Evolutionary conservation across 768 basidiomycete genomes (phyloP), one percentile per base, ranked within the genome.

Genomic region (Mycena metata): DNA sequence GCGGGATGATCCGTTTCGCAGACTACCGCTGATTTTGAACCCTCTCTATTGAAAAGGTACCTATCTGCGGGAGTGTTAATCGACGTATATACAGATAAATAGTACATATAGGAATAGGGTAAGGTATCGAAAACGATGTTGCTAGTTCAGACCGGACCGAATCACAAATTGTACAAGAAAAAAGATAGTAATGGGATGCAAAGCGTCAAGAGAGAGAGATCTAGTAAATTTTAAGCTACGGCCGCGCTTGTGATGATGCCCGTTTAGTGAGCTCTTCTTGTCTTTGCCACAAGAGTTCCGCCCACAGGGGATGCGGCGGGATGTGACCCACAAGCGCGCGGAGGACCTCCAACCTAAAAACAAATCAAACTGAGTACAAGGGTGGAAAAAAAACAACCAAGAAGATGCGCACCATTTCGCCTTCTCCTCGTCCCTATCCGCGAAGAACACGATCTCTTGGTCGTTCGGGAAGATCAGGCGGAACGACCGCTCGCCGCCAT

Each of bases 251-350:
- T 54, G 74, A 64, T 67, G 74, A 64, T 66, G 74, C 74, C 35
- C 78, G 79, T 65, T 83, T 83, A 30, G 77, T 62, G 24, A 82
- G 71, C 58, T 88, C 87, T 62, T 88, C 85, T 72, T 94, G 93
- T 52, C 90, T 87, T 77, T 95, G 92, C 93, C 94, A 95, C 45
- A 95, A 78, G 43, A 97, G 82, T 81, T 97, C 96, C 3, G 92
- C 96, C 96, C 96, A 98, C 15, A 98, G 82, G 3, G 95, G 95
- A 77, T 96, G 94, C 3, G 94, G 92, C 11, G 96, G 96, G 72
- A 98, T 96, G 65, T 90, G 91, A 10, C 95, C 95, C 67, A 97
- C 89, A 42, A 97, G 83, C 0, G 94, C 93, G 56, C 88, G 86
- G 13, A 98, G 84, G 9, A 96, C 91, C 71, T 94, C 90, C 69